Percentiles rank a stretch among this genome's conserved stretches.
These are phyloP conservation scores for Pseudogymnoascus sp. DNA, from an alignment of 2,329 filamentous ascomycete species.

Conservation along the genomic window DNA sequence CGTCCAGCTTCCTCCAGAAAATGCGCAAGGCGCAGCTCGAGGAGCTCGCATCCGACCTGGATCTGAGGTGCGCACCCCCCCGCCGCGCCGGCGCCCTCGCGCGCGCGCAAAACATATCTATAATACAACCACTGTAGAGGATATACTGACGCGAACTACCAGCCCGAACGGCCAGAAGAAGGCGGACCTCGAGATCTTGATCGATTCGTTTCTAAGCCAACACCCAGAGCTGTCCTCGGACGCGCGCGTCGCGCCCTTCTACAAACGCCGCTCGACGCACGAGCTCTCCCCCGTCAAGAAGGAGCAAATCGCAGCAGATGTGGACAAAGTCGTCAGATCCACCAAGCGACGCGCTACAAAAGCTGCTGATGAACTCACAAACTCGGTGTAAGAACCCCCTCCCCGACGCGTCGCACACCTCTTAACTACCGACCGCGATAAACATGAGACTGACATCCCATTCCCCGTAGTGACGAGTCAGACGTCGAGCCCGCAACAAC, in stretches of 20 bases:
- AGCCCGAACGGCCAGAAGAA: constrained; percentile 69
- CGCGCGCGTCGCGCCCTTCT: constrained; percentile 64
- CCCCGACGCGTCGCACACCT: neutral
- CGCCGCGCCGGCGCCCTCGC: neutral
- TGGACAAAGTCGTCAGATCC: constrained; percentile 35
- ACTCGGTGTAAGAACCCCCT: constrained; percentile 7
- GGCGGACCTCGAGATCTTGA: constrained; percentile 63
- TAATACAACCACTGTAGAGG: neutral
- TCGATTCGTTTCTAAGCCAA: constrained; percentile 63
- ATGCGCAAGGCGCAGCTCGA: constrained; percentile 76
- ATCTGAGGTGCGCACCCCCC: constrained; percentile 39
- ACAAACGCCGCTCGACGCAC: constrained; percentile 52
- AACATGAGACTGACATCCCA: neutral
- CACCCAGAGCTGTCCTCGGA: constrained; percentile 60
- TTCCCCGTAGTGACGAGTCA: constrained; percentile 25
- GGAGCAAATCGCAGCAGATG: constrained; percentile 32
- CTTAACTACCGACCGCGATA: neutral
- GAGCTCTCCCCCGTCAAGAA: constrained; percentile 54
- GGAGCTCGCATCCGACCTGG: constrained; percentile 62
- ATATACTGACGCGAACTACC: constrained; percentile 21
- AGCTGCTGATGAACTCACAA: constrained; percentile 33
- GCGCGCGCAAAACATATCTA: constrained; percentile 9
- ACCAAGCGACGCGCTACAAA: constrained; percentile 38
- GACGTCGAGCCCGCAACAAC: constrained; percentile 25
- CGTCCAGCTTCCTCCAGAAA: constrained; percentile 64